These are phyloP conservation scores for Cutaneotrichosporon cyanovorans DNA, from an alignment of 1,284 basidiomycete genomes.

Conservation along the genomic window DNA sequence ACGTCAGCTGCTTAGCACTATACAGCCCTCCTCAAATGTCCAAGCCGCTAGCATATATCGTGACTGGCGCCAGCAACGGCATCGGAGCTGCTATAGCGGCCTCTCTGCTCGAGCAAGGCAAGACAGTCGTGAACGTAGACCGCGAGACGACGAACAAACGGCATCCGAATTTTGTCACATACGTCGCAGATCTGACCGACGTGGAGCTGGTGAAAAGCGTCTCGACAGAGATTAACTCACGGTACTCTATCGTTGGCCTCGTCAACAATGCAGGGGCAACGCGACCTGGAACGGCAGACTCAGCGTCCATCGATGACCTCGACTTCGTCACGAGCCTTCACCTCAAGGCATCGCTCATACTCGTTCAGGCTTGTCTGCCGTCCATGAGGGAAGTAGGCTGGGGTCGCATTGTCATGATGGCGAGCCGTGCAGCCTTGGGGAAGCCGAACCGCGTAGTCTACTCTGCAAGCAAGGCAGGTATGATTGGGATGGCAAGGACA, in stretches of 20 bases:
- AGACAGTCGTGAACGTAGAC: constrained; percentile 55
- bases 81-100: constrained; percentile 45
- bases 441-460: constrained; percentile 71
- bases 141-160: constrained; percentile 47
- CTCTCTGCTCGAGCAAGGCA: constrained; percentile 49
- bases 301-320: constrained; percentile 13
- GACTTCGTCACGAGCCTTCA: constrained; percentile 76
- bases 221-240: not conserved
- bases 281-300: constrained; percentile 18
- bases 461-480: constrained; percentile 77
- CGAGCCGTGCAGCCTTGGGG: constrained; percentile 12
- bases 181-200: constrained; percentile 7
- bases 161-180: constrained; percentile 52
- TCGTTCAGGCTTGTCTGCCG: constrained; percentile 6
- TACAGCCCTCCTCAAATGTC: too few species aligned
- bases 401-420: constrained; percentile 15
- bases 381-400: constrained; percentile 5
- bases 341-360: constrained; percentile 24
- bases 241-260: constrained; percentile 8
- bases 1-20: too few species aligned
- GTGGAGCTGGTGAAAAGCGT: not conserved
- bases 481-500: constrained; percentile 59
- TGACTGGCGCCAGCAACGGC: constrained; percentile 44
- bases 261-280: constrained; percentile 20
- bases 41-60: constrained; percentile 16